Conservation (phyloP, 352 stramenopile genomes). For the Elongisporangium prolatum region DNA sequence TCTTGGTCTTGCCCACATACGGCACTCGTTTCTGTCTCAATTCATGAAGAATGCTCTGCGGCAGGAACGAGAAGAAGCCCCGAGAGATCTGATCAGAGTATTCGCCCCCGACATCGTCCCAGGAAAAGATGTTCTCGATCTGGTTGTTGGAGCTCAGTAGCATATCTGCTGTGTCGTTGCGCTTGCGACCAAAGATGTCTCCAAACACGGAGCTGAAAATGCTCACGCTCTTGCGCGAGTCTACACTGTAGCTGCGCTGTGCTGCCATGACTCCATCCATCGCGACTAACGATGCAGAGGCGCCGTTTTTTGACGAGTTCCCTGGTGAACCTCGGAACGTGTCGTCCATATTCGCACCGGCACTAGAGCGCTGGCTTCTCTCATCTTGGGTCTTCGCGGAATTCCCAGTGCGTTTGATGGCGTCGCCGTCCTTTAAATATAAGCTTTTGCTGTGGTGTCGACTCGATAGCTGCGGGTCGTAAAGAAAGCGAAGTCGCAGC, state of each 20-base stretch:
- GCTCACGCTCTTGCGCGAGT: slow-evolving; percentile 36
- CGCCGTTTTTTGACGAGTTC: slow-evolving; percentile 5
- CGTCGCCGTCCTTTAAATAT: slow-evolving; percentile 11
- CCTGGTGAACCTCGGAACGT: neutral
- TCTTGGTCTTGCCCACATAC: slow-evolving; percentile 9
- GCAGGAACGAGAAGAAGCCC: slow-evolving; percentile 62
- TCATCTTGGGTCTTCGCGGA: slow-evolving; percentile 2
- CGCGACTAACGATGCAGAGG: neutral
- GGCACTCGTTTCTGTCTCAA: slow-evolving; percentile 26
- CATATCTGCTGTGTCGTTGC: slow-evolving; percentile 43
- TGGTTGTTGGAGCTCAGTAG: slow-evolving; percentile 29
- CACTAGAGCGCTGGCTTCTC: neutral
- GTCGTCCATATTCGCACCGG: neutral
- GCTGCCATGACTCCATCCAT: neutral
- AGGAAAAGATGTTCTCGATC: slow-evolving; percentile 48
- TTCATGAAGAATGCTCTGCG: slow-evolving; percentile 36
- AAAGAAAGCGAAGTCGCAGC: slow-evolving; percentile 61
- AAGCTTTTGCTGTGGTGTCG: slow-evolving; percentile 16
- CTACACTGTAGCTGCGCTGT: slow-evolving; percentile 50
- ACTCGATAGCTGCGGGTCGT: slow-evolving; percentile 33
- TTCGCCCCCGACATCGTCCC: slow-evolving; percentile 62
- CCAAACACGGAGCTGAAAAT: slow-evolving; percentile 63
- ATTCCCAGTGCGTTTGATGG: slow-evolving; percentile 5
- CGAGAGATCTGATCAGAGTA: slow-evolving; percentile 55
- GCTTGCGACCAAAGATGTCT: slow-evolving; percentile 65